Evolutionary conservation across 1,284 basidiomycete species (phyloP).

Genomic region (Boletus holoroseus): DNA sequence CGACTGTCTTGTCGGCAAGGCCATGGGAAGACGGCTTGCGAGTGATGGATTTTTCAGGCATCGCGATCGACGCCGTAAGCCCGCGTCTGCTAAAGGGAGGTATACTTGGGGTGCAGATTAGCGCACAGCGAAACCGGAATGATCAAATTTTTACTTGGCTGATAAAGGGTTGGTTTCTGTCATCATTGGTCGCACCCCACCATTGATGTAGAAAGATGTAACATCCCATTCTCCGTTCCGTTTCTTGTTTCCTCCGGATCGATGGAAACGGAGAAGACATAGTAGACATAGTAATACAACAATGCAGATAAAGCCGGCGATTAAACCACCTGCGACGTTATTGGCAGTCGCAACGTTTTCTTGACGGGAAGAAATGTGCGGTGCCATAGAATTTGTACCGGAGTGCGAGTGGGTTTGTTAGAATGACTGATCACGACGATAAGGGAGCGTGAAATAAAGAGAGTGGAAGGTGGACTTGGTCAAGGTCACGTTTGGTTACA

Average conservation of each 20-base stretch:
- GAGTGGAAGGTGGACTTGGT: slow-evolving; percentile 9
- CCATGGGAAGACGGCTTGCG: slow-evolving; percentile 32
- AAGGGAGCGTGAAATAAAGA: slow-evolving; percentile 13
- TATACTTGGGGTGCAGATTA: slow-evolving; percentile 12
- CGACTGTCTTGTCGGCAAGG: slow-evolving; percentile 35
- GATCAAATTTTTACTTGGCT: slow-evolving; percentile 14
- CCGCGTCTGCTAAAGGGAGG: slow-evolving; percentile 43
- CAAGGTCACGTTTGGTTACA: neutral
- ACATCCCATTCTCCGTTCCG: slow-evolving; percentile 37
- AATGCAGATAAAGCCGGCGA: slow-evolving; percentile 9
- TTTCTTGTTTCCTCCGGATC: slow-evolving; percentile 37
- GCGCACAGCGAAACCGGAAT: neutral
- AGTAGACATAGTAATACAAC: slow-evolving; percentile 31
- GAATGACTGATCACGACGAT: neutral
- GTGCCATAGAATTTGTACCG: slow-evolving; percentile 18
- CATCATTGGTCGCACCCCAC: slow-evolving; percentile 34
- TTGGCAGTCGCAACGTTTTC: neutral
- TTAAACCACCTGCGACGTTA: slow-evolving; percentile 43
- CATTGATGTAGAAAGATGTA: slow-evolving; percentile 46
- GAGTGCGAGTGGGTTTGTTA: neutral
- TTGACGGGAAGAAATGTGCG: slow-evolving; percentile 9
- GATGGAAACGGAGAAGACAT: slow-evolving; percentile 36
- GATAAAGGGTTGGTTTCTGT: slow-evolving; percentile 6
- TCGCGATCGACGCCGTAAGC: slow-evolving; percentile 42
- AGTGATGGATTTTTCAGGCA: slow-evolving; percentile 47